Evolutionary conservation across 768 basidiomycete species (phyloP), one percentile per base, ranked within the genome.

Genomic region (Coprinopsis cinerea): DNA sequence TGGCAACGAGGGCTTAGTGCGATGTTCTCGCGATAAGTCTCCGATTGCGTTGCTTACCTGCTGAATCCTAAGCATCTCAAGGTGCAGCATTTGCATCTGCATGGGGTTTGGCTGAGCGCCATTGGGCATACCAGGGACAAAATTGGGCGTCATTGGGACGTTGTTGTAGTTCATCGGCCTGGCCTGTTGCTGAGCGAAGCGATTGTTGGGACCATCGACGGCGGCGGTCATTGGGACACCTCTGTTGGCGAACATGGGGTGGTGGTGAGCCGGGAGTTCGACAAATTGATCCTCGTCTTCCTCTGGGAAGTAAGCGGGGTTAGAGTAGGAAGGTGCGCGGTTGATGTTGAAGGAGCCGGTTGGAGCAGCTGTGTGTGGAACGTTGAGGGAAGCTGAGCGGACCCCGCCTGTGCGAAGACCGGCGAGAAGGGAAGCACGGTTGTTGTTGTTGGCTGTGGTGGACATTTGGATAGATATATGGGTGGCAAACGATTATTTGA

Each of bases 321-420:
- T 68, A 55, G 76, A 69, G 48, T 74, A 64, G 32, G 74, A 67
- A 42, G 74, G 56, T 61, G 80, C 79, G 54, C 78, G 79, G 52
- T 81, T 74, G 44, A 87, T 59, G 62, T 79, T 79, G 76, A 88
- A 88, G 30, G 81, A 68, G 47, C 72, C 72, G 35, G 72, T 63
- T 20, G 83, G 81, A 22, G 81, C 80, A 48, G 87, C 83, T 41
- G 85, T 83, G 66, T 85, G 82, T 35, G 88, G 85, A 17, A 79
- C 66, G 44, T 67, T 63, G 49, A 66, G 65, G 49, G 87, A 86
- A 39, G 75, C 61, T n/a, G 89, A 83, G 58, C 90, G 85, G 53
- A 92, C 91, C 43, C 90, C 90, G 64, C 90, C 91, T 47, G 90
- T 92, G 64, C 90, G 86, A 61, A 92, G 88, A 58, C 87, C 88